Percentiles rank a stretch among this genome's conserved stretches.
Evolutionary conservation across 176 grass and related monocot species (phyloP).

Genomic region (Alopecurus myosuroides): DNA sequence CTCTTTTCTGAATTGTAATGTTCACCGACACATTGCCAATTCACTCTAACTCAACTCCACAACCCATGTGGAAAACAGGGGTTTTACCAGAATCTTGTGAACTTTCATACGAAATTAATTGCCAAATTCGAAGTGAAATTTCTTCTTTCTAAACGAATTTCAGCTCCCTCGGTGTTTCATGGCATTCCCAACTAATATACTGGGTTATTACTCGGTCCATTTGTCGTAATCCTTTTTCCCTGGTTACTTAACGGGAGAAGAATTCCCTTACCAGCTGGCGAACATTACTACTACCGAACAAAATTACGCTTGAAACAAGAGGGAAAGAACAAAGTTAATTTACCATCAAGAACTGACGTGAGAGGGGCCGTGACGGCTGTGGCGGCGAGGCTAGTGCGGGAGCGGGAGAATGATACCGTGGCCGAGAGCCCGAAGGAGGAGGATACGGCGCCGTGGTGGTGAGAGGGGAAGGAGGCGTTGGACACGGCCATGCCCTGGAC

Average conservation of each 20-base stretch:
- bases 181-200: neutral
- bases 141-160: neutral
- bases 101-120: neutral
- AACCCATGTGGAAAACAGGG: neutral
- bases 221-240: neutral
- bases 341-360: constrained; percentile 21
- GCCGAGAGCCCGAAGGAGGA: constrained; percentile 29
- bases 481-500: constrained; percentile 27
- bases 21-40: neutral
- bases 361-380: constrained; percentile 9
- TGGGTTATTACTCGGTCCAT: neutral
- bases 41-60: neutral
- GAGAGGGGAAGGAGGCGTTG: neutral
- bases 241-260: neutral
- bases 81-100: neutral
- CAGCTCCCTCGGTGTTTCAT: neutral
- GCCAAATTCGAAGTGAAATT: neutral
- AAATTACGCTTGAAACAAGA: neutral
- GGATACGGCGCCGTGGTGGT: constrained; percentile 22
- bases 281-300: neutral
- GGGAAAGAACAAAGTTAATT: neutral
- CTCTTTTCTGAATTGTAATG: no score
- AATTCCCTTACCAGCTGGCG: neutral
- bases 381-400: neutral
- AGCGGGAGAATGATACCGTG: neutral